Evolutionary conservation across 306 rosid genomes (phyloP).

Genomic region (Cicer chorassanicum): DNA sequence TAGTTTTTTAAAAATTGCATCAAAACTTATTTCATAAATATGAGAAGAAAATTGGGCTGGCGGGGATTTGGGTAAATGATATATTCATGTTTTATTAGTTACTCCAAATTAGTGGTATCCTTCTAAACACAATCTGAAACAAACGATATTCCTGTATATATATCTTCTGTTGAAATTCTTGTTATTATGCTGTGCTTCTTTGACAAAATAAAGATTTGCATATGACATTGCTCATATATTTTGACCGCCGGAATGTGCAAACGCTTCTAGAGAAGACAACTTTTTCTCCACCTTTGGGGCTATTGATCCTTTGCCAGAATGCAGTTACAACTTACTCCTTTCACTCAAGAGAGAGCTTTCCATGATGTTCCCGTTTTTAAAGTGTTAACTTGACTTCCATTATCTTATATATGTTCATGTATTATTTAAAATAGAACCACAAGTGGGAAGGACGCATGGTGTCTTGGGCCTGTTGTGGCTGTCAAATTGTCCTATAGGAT

Average conservation of each 20-base stretch:
- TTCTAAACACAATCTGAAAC: neutral
- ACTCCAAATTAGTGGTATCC: too few species aligned
- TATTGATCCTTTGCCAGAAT: conserved; percentile 22
- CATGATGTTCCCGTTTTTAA: conserved; percentile 31
- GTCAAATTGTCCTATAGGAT: conserved; percentile 24
- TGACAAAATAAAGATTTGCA: conserved; percentile 75
- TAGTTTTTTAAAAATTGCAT: conserved; percentile 27
- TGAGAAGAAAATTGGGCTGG: neutral
- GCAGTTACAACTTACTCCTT: conserved; percentile 35
- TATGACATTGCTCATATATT: conserved; percentile 94
- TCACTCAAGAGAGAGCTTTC: conserved; percentile 32
- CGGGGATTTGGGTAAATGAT: conserved; percentile 11
- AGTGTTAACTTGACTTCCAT: conserved; percentile 15
- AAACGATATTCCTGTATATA: conserved; percentile 1
- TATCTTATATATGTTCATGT: conserved; percentile 26
- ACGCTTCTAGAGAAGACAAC: conserved; percentile 33
- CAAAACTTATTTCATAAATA: conserved; percentile 9
- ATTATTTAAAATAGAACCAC: conserved; percentile 30
- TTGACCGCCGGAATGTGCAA: conserved; percentile 51
- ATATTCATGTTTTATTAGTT: conserved; percentile 1
- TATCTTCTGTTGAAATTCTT: conserved; percentile 29
- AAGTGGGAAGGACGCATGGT: conserved; percentile 3
- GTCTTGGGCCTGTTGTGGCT: neutral
- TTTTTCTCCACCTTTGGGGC: conserved; percentile 24
- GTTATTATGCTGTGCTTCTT: conserved; percentile 43